Evolutionary conservation across 2,329 filamentous ascomycete genomes (phyloP).

Genomic region (Pseudogymnoascus sp.): DNA sequence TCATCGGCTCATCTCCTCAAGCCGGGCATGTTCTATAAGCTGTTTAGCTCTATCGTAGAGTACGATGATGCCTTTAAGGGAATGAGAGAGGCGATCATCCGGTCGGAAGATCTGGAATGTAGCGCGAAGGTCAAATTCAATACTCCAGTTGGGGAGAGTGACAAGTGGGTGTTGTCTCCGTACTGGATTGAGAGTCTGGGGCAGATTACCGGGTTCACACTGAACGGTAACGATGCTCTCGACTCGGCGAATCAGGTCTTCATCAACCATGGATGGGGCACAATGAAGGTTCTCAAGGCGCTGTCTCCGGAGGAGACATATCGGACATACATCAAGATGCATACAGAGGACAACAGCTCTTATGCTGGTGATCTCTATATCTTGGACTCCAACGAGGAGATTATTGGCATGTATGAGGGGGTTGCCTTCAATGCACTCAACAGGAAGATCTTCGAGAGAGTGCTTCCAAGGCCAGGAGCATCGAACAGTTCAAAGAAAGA

Average conservation of each 20-base stretch:
- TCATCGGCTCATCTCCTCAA: constrained; percentile 44
- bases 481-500: constrained; percentile 53
- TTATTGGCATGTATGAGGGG: too few species aligned
- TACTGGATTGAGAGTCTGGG: constrained; percentile 20
- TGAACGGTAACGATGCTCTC: constrained; percentile 22
- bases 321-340: too few species aligned
- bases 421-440: too few species aligned
- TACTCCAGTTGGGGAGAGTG: too few species aligned
- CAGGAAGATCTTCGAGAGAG: neutral
- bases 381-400: too few species aligned
- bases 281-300: too few species aligned
- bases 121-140: too few species aligned
- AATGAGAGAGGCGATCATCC: constrained; percentile 24
- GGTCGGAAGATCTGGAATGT: too few species aligned
- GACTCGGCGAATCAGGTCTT: constrained; percentile 22
- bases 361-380: too few species aligned
- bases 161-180: constrained; percentile 10
- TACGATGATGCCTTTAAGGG: constrained; percentile 24
- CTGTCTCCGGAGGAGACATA: too few species aligned
- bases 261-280: constrained; percentile 24
- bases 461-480: constrained; percentile 24
- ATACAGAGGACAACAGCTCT: too few species aligned
- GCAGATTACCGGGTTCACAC: constrained; percentile 19
- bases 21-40: constrained; percentile 33
- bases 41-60: constrained; percentile 24